Base-by-base conservation (phyloP, 1,284 basidiomycete species). In the Austroboletus niveus region DNA sequence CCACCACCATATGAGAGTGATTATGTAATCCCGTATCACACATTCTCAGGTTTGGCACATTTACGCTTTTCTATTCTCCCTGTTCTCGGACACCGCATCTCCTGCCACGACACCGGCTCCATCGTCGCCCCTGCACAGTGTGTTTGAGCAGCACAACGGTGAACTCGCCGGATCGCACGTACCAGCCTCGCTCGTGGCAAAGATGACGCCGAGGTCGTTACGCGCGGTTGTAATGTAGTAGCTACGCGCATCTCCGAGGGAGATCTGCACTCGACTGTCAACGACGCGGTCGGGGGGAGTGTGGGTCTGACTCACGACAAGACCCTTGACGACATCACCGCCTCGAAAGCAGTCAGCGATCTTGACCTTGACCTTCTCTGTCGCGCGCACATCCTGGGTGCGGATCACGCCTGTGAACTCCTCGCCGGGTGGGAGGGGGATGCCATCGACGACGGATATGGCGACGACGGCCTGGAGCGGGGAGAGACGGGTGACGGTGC, bases 211-310 rank as follows among this genome's bases (percentile, higher is more conserved):
- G 4, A 98, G 81, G 60, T 96, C 89, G 69, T 98, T 98, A 40
- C 90, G 79, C 7, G 93, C 94, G 5, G 97, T 99, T 0, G 94
- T 93, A 34, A 98, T 80, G 72, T 94, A 97, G 72, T 98, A 98
- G 61, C 88, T 94, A 48, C 92, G 80, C 22, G 92, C 87, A 72
- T 96, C 93, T n/a, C 94, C 92, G 32, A 96, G 76, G 14, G 92
- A 96, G 48, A 95, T 89, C 93, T 96, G 61, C 4, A 35, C 40
- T 4, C 20, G 47, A 27, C 53, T 54, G 43, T 52, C 49, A 59
- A 49, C 32, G 20, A 30, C 20, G 22, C 9, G 5, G 7, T 5
- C 20, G 2, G 29, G 8, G 15, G 8, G 15, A 24, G 17, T 15
- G 31, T 14, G 44, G 12, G 22, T 17, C n/a, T 15, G 41, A 81